Evolutionary conservation across 345 rosid genomes (phyloP).

Genomic region (Abelmoschus esculentus): DNA sequence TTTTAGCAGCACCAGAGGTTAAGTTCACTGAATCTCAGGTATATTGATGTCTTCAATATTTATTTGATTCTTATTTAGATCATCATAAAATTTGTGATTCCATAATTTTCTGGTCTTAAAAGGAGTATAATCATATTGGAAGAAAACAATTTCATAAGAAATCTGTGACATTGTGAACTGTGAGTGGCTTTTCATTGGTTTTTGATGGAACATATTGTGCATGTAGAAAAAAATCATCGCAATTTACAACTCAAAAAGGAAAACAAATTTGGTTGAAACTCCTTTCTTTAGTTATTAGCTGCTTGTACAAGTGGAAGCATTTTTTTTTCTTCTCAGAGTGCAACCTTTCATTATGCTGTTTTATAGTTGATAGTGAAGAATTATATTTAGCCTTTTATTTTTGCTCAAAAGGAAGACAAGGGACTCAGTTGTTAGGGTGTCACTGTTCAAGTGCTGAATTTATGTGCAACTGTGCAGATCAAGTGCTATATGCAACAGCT

Average conservation of each 20-base stretch:
- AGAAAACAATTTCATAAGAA: background rate
- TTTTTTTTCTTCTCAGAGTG: background rate
- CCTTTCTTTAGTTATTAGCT: background rate
- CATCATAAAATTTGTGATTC: background rate
- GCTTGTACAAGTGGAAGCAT: background rate
- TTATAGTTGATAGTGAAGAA: background rate
- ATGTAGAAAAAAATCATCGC: background rate
- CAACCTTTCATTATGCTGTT: background rate
- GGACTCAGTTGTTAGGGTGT: background rate
- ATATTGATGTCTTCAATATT: background rate
- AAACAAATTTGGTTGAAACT: background rate
- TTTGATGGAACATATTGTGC: background rate
- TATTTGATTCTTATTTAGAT: background rate
- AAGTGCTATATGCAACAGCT: slow-evolving; percentile 66
- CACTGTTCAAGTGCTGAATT: background rate
- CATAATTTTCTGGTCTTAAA: background rate
- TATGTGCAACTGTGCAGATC: slow-evolving; percentile 33
- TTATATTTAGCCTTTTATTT: background rate
- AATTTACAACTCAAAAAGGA: background rate
- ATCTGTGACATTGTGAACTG: background rate
- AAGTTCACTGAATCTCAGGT: slow-evolving; percentile 64
- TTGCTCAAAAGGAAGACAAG: background rate
- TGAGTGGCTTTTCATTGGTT: background rate
- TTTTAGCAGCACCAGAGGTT: slow-evolving; percentile 41
- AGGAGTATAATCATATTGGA: background rate